A percentile compares a stretch with the other conserved stretches of the same genome.
These are phyloP conservation scores for Eucalyptus decipiens DNA, from an alignment of 345 rosid genomes.

Conservation along the genomic window DNA sequence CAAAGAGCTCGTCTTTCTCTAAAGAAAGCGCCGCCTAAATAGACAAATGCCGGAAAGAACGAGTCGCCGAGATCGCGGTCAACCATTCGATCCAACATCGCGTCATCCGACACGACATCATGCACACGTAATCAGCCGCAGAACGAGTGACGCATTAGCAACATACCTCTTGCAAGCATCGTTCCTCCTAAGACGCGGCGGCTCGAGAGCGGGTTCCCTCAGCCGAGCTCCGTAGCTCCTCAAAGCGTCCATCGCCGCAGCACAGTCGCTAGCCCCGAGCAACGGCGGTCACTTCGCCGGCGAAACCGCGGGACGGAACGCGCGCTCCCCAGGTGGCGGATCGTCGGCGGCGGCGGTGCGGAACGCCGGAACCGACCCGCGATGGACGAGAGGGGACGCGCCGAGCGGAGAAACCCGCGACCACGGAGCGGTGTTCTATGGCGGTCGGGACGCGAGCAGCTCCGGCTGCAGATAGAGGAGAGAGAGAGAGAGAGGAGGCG, in stretches of 20 bases:
- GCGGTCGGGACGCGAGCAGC: background rate
- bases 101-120: background rate
- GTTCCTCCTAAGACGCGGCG: constrained; percentile 3
- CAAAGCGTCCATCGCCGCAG: constrained; percentile 20
- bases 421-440: background rate
- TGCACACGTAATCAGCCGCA: background rate
- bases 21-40: background rate
- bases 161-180: constrained; percentile 31
- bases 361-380: background rate
- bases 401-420: background rate
- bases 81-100: background rate
- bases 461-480: background rate
- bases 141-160: background rate
- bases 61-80: background rate
- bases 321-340: background rate
- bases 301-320: background rate
- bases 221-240: constrained; percentile 20
- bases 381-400: background rate
- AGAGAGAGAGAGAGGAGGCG: background rate
- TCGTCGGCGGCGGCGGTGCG: background rate
- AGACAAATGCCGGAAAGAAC: background rate
- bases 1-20: background rate
- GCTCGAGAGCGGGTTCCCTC: constrained; percentile 18
- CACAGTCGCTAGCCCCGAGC: background rate
- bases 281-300: background rate